Conservation (phyloP, 2,329 filamentous ascomycete species). For the Pseudocercospora macadamiae region DNA sequence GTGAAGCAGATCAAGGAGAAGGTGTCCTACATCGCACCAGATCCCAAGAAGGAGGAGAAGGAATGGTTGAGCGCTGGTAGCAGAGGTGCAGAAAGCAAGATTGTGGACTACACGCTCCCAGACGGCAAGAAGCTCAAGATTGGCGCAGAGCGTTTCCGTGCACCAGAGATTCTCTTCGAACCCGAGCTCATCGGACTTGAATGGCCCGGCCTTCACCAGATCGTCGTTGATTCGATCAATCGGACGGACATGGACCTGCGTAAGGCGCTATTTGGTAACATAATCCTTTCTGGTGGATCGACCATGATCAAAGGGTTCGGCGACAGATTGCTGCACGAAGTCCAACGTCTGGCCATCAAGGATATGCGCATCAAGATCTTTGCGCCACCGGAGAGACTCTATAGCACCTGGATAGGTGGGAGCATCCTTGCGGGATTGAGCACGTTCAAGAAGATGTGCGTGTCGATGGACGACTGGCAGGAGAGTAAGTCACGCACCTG, state of each 20-base stretch:
- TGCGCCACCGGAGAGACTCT: conserved; percentile 94
- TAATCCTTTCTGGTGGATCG: conserved; percentile 93
- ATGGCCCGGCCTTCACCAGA: conserved; percentile 96
- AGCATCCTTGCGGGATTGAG: conserved; percentile 95
- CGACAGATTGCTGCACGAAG: conserved; percentile 86
- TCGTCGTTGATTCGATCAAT: conserved; percentile 94
- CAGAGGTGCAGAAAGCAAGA: conserved; percentile 68
- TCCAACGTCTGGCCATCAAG: conserved; percentile 91
- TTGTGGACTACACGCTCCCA: conserved; percentile 83
- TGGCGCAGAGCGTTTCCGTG: conserved; percentile 90
- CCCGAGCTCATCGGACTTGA: conserved; percentile 96
- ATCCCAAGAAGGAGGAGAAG: conserved; percentile 93
- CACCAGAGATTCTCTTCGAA: conserved; percentile 96
- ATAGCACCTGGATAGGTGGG: conserved; percentile 98
- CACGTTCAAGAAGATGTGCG: conserved; percentile 99
- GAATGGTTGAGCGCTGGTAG: conserved; percentile 77
- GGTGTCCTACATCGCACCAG: conserved; percentile 84
- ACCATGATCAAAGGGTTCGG: conserved; percentile 97
- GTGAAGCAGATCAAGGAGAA: conserved; percentile 96
- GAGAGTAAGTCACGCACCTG: conserved; percentile 61
- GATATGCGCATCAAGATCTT: conserved; percentile 99
- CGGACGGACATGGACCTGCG: conserved; percentile 93
- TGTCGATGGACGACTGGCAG: conserved; percentile 99
- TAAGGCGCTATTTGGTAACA: conserved; percentile 92
- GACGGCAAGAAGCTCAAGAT: conserved; percentile 95